phyloP scores from a whole-genome alignment of 371 early-diverging fungal species.

The Catenaria anguillulae region DNA sequence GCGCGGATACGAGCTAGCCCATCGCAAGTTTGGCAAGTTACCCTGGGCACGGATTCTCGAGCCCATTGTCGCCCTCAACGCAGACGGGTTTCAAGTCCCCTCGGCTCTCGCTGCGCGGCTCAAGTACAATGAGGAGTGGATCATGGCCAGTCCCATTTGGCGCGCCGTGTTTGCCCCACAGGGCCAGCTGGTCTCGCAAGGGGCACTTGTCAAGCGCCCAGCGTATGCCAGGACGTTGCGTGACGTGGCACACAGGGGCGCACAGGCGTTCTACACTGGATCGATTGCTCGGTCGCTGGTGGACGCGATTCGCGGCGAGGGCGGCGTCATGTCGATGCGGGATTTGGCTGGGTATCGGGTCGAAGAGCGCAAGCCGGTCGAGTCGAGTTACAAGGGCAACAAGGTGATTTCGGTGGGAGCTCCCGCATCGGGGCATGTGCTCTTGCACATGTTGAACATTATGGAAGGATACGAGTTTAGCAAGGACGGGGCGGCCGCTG shows the following conservation, averaged over 20 bases:
- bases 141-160: slow-evolving; percentile 27
- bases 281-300: slow-evolving; percentile 62
- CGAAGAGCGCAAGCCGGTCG: slow-evolving; percentile 39
- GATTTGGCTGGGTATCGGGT: slow-evolving; percentile 65
- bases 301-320: slow-evolving; percentile 39
- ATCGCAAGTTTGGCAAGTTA: slow-evolving; percentile 61
- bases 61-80: slow-evolving; percentile 61
- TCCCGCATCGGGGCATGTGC: slow-evolving; percentile 70
- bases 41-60: slow-evolving; percentile 74
- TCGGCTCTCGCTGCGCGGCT: slow-evolving; percentile 7
- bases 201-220: slow-evolving; percentile 55
- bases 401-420: slow-evolving; percentile 20
- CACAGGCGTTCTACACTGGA: slow-evolving; percentile 77
- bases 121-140: slow-evolving; percentile 13
- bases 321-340: slow-evolving; percentile 66
- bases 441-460: slow-evolving; percentile 74
- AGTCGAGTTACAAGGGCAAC: slow-evolving; percentile 40
- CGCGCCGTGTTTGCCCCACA: slow-evolving; percentile 49
- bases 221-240: slow-evolving; percentile 68
- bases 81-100: slow-evolving; percentile 58
- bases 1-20: slow-evolving; percentile 69
- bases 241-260: slow-evolving; percentile 61
- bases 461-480: slow-evolving; percentile 68
- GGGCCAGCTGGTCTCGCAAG: slow-evolving; percentile 41
- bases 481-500: slow-evolving; percentile 31